A percentile compares a stretch with the other conserved stretches of the same genome.
Evolutionary conservation across 2,329 filamentous ascomycete species (phyloP).

Genomic region (Onygenales sp.): DNA sequence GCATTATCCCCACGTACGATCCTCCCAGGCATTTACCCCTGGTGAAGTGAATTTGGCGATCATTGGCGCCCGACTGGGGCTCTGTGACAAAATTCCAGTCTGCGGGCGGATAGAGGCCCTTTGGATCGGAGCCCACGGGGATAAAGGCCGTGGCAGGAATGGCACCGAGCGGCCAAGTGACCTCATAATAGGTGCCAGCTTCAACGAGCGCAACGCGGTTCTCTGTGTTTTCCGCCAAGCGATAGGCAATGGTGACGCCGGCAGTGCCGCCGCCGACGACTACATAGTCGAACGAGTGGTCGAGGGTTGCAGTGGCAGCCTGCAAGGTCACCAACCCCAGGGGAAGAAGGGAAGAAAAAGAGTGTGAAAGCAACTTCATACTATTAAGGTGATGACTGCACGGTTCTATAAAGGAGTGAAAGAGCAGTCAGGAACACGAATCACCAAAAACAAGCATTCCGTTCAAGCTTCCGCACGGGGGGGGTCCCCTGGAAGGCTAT

Average conservation of each 20-base stretch:
- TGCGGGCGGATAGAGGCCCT: slow-evolving; percentile 42
- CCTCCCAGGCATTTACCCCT: slow-evolving; percentile 49
- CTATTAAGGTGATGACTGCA: not conserved
- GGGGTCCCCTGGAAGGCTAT: not conserved
- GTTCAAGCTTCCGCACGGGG: not conserved
- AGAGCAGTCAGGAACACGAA: not conserved
- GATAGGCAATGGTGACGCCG: slow-evolving; percentile 36
- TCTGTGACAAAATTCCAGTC: slow-evolving; percentile 46
- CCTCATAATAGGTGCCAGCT: slow-evolving; percentile 16
- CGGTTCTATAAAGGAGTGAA: not conserved
- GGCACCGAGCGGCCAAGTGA: not conserved
- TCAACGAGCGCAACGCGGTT: slow-evolving; percentile 33
- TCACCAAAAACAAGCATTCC: not conserved
- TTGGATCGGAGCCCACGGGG: slow-evolving; percentile 31
- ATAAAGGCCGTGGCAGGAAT: not conserved
- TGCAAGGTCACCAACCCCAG: not conserved
- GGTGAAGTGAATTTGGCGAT: slow-evolving; percentile 54
- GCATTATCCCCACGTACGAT: slow-evolving; percentile 28
- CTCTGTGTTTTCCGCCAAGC: slow-evolving; percentile 43
- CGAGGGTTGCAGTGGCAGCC: slow-evolving; percentile 4
- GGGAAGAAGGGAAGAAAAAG: not conserved
- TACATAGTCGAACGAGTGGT: slow-evolving; percentile 19
- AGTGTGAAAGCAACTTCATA: not conserved
- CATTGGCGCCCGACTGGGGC: slow-evolving; percentile 46
- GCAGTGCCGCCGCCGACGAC: slow-evolving; percentile 31